A percentile compares a stretch with the other conserved stretches of the same genome.
phyloP scores from a whole-genome alignment of 805 yeast species.

The Millerago galiae region DNA sequence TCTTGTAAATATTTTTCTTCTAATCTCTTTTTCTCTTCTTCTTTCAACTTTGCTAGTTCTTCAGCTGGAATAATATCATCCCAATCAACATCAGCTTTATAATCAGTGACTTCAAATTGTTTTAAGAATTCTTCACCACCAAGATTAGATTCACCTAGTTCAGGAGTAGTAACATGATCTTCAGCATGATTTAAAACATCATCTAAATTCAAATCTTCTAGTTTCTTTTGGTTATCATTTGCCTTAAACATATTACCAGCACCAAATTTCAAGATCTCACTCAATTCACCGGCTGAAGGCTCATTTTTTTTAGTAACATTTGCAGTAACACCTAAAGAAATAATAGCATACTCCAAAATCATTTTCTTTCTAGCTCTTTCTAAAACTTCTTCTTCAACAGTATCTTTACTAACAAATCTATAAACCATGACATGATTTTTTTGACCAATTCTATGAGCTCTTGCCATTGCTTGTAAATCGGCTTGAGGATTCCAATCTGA shows the following conservation, averaged over 20 bases:
- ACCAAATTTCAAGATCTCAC: constrained; percentile 94
- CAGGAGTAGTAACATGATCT: constrained; percentile 94
- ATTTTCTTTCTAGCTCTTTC: constrained; percentile 97
- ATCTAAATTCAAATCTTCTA: constrained; percentile 91
- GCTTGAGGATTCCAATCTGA: constrained; percentile 99
- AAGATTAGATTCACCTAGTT: constrained; percentile 91
- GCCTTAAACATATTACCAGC: constrained; percentile 98
- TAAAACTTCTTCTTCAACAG: constrained; percentile 94
- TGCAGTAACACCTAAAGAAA: constrained; percentile 92
- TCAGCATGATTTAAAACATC: constrained; percentile 96
- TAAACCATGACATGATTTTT: constrained; percentile 97
- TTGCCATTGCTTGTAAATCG: constrained; percentile 98
- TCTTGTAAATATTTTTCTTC: constrained; percentile 86
- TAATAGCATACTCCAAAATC: constrained; percentile 97
- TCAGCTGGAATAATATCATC: constrained; percentile 97
- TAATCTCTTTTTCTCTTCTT: constrained; percentile 77
- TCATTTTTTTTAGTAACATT: constrained; percentile 49
- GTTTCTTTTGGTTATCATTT: constrained; percentile 88
- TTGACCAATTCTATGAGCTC: constrained; percentile 99
- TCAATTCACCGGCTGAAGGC: constrained; percentile 77
- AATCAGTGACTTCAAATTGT: constrained; percentile 97
- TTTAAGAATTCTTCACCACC: constrained; percentile 97
- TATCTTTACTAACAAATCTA: constrained; percentile 95
- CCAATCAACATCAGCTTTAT: constrained; percentile 98
- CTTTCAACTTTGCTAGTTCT: constrained; percentile 81